These are phyloP conservation scores for Tricharina praecox DNA, from an alignment of 495 filamentous ascomycete species.

Conservation along the genomic window DNA sequence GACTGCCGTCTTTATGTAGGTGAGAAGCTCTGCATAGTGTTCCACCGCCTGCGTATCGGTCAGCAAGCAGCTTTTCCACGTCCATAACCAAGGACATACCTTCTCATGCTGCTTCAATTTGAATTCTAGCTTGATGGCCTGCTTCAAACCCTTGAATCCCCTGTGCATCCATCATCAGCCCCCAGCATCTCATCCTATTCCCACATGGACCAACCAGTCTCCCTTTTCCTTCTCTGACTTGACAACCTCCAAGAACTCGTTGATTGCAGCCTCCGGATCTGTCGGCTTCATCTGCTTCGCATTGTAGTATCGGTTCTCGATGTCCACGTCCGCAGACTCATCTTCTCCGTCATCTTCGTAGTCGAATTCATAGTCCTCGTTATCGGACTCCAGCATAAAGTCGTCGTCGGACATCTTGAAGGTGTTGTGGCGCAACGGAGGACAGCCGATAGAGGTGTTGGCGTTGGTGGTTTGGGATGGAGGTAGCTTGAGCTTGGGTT, in stretches of 20 bases:
- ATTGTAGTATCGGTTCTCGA: slow-evolving; percentile 99
- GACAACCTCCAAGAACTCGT: slow-evolving; percentile 77
- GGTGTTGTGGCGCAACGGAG: neutral
- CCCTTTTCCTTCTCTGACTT: slow-evolving; percentile 75
- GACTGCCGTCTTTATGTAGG: slow-evolving; percentile 90
- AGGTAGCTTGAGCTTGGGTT: neutral
- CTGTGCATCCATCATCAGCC: too few species aligned
- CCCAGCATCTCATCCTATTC: too few species aligned
- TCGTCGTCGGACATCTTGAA: slow-evolving; percentile 82
- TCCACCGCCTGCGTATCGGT: slow-evolving; percentile 55
- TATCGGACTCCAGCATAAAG: slow-evolving; percentile 97
- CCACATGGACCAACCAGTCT: slow-evolving; percentile 67
- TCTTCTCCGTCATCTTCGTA: slow-evolving; percentile 86
- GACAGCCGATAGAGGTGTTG: neutral
- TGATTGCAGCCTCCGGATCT: slow-evolving; percentile 73
- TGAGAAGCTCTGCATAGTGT: slow-evolving; percentile 87
- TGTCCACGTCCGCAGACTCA: slow-evolving; percentile 71
- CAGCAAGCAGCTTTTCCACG: too few species aligned
- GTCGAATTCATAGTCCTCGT: slow-evolving; percentile 95
- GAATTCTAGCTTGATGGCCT: slow-evolving; percentile 94
- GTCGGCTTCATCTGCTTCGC: slow-evolving; percentile 88
- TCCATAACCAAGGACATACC: slow-evolving; percentile 33
- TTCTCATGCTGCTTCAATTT: slow-evolving; percentile 68
- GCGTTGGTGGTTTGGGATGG: neutral
- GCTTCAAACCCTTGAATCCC: slow-evolving; percentile 95